These are phyloP conservation scores for Pseudocercospora crystallina DNA, from an alignment of 2,329 filamentous ascomycete genomes.

Conservation along the genomic window DNA sequence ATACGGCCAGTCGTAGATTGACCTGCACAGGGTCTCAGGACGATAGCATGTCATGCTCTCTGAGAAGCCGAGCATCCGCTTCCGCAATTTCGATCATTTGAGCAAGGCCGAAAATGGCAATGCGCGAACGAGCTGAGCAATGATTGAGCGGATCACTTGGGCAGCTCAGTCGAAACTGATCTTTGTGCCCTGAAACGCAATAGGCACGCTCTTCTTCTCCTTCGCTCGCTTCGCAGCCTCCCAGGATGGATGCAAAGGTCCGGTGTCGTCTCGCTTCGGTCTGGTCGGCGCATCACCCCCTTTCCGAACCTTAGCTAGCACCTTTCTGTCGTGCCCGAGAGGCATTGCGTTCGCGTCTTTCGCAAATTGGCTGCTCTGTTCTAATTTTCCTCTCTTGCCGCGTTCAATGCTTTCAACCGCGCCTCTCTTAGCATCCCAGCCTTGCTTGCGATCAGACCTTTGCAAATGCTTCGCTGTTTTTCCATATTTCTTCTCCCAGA, in stretches of 20 bases:
- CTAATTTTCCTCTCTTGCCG: conserved; percentile 15
- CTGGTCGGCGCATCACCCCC: conserved; percentile 27
- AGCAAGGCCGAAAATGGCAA: too few species aligned
- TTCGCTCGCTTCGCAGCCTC: conserved; percentile 62
- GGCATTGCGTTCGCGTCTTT: conserved; percentile 21
- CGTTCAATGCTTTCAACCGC: conserved; percentile 40
- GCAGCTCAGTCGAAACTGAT: conserved; percentile 57
- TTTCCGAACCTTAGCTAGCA: conserved; percentile 5
- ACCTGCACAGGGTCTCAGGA: too few species aligned
- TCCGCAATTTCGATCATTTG: too few species aligned
- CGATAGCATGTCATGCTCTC: too few species aligned
- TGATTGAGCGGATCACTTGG: too few species aligned
- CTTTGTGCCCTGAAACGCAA: conserved; percentile 59
- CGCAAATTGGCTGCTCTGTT: conserved; percentile 10
- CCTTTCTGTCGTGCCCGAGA: conserved; percentile 11
- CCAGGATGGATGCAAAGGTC: conserved; percentile 64
- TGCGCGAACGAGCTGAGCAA: too few species aligned
- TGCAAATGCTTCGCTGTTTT: conserved; percentile 66
- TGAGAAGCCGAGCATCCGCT: too few species aligned
- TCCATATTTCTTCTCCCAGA: conserved; percentile 80
- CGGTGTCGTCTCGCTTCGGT: conserved; percentile 46
- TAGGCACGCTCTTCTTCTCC: conserved; percentile 48
- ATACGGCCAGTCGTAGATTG: too few species aligned
- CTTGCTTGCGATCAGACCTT: conserved; percentile 49
- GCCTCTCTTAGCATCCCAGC: conserved; percentile 60